Evolutionary conservation across 225 moss, liverwort and hornwort species (phyloP).

Genomic region (Sphagnum tenellum): DNA sequence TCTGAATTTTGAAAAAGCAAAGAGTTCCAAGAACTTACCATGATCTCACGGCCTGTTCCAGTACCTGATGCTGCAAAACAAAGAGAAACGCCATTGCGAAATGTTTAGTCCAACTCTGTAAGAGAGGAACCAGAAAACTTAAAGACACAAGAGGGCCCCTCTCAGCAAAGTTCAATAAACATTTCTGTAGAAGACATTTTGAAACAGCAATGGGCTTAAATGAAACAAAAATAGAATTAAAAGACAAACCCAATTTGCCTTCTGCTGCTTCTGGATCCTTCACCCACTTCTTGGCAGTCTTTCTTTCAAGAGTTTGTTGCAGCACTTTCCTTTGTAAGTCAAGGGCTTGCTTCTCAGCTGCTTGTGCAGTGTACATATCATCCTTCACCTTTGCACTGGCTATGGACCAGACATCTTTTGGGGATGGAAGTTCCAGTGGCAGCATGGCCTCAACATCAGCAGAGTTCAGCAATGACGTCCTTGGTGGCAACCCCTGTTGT

Average conservation of each 20-base stretch:
- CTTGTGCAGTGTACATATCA: constrained; percentile 61
- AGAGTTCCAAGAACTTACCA: constrained; percentile 27
- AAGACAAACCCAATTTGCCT: constrained; percentile 39
- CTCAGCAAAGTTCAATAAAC: no score
- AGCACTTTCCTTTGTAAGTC: constrained; percentile 70
- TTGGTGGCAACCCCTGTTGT: constrained; percentile 57
- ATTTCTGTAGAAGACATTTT: neutral
- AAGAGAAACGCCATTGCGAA: neutral
- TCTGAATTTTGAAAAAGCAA: no score
- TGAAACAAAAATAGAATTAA: neutral
- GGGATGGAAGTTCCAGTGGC: constrained; percentile 53
- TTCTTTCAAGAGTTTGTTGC: constrained; percentile 59
- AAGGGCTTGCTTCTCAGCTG: constrained; percentile 73
- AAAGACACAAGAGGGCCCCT: neutral
- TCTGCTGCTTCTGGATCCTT: constrained; percentile 40
- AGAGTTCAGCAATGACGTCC: constrained; percentile 20
- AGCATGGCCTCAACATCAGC: constrained; percentile 43
- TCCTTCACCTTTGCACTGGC: constrained; percentile 53
- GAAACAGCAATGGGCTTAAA: neutral
- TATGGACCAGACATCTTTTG: constrained; percentile 66
- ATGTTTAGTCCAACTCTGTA: neutral
- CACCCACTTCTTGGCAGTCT: constrained; percentile 25
- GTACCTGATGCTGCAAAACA: constrained; percentile 57
- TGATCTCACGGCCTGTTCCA: constrained; percentile 71
- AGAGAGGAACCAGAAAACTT: neutral